Conservation (phyloP, 2,329 filamentous ascomycete genomes). For the Hypomyces perniciosus region DNA sequence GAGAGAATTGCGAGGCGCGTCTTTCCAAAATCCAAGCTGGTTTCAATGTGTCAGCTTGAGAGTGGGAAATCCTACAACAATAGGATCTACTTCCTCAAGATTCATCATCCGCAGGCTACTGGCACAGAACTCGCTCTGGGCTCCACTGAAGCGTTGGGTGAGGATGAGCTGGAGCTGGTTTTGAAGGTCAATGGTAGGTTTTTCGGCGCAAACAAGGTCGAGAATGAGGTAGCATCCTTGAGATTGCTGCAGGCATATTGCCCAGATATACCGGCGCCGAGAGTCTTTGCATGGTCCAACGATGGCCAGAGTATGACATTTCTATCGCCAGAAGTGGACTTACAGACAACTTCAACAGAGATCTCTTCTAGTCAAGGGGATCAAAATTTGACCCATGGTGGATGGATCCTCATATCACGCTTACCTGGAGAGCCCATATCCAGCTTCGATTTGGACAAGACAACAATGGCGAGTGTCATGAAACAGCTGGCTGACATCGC, state of each 20-base stretch:
- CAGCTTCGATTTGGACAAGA: slow-evolving; percentile 9
- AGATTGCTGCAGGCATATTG: slow-evolving; percentile 15
- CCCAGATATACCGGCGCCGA: slow-evolving; percentile 15
- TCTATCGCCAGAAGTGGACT: neutral
- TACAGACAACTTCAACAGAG: neutral
- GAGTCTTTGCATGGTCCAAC: slow-evolving; percentile 18
- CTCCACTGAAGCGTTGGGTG: neutral
- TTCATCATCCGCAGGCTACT: neutral
- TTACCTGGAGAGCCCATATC: slow-evolving; percentile 13
- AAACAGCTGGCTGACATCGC: slow-evolving; percentile 16
- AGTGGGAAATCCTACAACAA: slow-evolving; percentile 19
- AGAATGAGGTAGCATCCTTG: slow-evolving; percentile 20
- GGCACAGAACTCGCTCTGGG: neutral
- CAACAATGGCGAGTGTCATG: slow-evolving; percentile 7
- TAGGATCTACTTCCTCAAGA: slow-evolving; percentile 17
- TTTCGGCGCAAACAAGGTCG: slow-evolving; percentile 17
- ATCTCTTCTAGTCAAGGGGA: neutral
- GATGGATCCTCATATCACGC: slow-evolving; percentile 19
- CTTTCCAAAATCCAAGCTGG: slow-evolving; percentile 12
- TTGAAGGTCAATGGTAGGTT: slow-evolving; percentile 19
- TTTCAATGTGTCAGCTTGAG: slow-evolving; percentile 10
- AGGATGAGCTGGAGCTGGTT: slow-evolving; percentile 11
- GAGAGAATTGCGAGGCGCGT: slow-evolving; percentile 5
- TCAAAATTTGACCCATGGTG: slow-evolving; percentile 4
- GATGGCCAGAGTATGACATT: slow-evolving; percentile 10